phyloP scores from a whole-genome alignment of 768 basidiomycete genomes.

The Mycena venus region DNA sequence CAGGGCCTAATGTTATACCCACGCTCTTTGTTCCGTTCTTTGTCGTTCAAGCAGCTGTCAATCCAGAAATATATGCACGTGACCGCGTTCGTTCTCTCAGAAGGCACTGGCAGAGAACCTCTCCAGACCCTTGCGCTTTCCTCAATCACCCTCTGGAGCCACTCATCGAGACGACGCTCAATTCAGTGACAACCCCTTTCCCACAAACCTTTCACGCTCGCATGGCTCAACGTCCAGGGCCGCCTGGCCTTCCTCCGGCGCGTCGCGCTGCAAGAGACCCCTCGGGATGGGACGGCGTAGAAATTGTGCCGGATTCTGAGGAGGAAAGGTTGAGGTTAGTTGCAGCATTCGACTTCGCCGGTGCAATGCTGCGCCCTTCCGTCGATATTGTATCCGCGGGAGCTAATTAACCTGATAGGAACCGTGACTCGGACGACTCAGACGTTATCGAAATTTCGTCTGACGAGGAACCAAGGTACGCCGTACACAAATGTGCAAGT shows the following conservation, averaged over 20 bases:
- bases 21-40: slow-evolving; percentile 6
- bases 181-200: background rate
- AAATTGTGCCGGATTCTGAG: slow-evolving; percentile 64
- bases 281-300: slow-evolving; percentile 31
- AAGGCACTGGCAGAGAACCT: too few relatives aligned
- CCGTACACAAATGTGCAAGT: background rate
- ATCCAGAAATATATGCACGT: background rate
- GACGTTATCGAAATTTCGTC: slow-evolving; percentile 72
- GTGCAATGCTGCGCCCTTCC: background rate
- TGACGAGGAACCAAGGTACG: slow-evolving; percentile 51
- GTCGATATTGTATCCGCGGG: slow-evolving; percentile 18
- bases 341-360: background rate
- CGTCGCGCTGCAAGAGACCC: background rate
- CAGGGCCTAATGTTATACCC: slow-evolving; percentile 1
- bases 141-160: background rate
- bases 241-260: slow-evolving; percentile 3
- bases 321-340: slow-evolving; percentile 57
- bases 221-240: background rate
- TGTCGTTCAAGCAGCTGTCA: background rate
- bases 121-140: too few relatives aligned
- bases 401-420: slow-evolving; percentile 14
- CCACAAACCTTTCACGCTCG: background rate
- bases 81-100: background rate
- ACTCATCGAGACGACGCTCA: background rate
- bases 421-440: slow-evolving; percentile 7